A percentile compares a stretch with the other conserved stretches of the same genome.
Evolutionary conservation across 2,329 filamentous ascomycete genomes (phyloP).

Genomic region (Penicillium sp.): DNA sequence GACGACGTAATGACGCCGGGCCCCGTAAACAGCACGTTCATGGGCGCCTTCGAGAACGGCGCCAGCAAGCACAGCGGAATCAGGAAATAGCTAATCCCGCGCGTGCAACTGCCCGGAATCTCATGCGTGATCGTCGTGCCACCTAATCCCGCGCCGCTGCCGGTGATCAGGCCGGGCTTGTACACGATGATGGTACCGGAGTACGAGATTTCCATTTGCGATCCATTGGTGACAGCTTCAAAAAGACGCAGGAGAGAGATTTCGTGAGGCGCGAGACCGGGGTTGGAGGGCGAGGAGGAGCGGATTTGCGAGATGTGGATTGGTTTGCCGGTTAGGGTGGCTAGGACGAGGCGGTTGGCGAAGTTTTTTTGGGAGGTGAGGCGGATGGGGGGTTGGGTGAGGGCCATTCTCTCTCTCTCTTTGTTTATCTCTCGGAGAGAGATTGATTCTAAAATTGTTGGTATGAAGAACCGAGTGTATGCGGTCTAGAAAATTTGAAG

Average conservation of each 20-base stretch:
- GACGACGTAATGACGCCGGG: conserved; percentile 88
- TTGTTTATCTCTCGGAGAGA: not conserved
- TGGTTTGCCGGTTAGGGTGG: conserved; percentile 84
- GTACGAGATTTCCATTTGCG: conserved; percentile 90
- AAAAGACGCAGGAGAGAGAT: conserved; percentile 93
- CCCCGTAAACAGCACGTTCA: conserved; percentile 87
- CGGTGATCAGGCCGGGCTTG: conserved; percentile 86
- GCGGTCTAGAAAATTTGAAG: conserved; percentile 3
- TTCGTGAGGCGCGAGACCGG: conserved; percentile 87
- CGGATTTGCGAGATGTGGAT: conserved; percentile 94
- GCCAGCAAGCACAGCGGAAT: conserved; percentile 84
- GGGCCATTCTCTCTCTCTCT: not conserved
- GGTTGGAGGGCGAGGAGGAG: conserved; percentile 75
- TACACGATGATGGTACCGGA: conserved; percentile 92
- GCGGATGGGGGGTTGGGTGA: conserved; percentile 49
- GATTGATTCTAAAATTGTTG: not conserved
- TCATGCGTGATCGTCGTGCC: conserved; percentile 74
- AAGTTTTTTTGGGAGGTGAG: conserved; percentile 85
- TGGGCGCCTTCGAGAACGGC: conserved; percentile 84
- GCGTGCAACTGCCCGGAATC: conserved; percentile 68
- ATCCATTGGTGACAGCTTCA: conserved; percentile 92
- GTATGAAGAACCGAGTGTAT: not conserved
- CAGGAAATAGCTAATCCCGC: conserved; percentile 89
- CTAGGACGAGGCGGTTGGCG: conserved; percentile 76
- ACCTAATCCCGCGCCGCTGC: conserved; percentile 71